phyloP scores from a whole-genome alignment of 441 rosid species.

The Biscutella laevigata region DNA sequence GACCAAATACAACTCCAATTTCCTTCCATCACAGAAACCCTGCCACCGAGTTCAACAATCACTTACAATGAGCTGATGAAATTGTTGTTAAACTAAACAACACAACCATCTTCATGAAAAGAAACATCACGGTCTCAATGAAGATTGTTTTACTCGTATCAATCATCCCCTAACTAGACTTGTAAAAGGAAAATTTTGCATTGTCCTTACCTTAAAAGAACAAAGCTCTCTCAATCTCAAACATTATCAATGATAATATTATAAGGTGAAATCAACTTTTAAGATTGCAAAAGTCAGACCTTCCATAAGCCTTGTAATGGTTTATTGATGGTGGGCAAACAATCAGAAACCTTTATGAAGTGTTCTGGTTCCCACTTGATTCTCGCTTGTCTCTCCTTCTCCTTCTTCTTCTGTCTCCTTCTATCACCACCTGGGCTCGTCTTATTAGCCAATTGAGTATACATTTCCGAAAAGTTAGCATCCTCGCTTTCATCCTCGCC shows the following conservation, averaged over 20 bases:
- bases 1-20: constrained; percentile 62
- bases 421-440: constrained; percentile 58
- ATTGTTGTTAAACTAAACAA: constrained; percentile 13
- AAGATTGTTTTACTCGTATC: neutral
- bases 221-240: neutral
- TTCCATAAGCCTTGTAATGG: constrained; percentile 94
- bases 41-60: constrained; percentile 26
- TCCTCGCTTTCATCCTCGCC: constrained; percentile 34
- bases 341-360: constrained; percentile 65
- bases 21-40: constrained; percentile 61
- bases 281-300: constrained; percentile 30
- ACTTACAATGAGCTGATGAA: constrained; percentile 20
- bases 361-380: constrained; percentile 77
- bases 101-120: constrained; percentile 1
- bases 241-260: neutral
- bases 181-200: neutral
- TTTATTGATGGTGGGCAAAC: constrained; percentile 49
- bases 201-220: neutral
- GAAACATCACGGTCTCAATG: neutral
- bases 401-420: constrained; percentile 77
- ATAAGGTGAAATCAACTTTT: constrained; percentile 1
- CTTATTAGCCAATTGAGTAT: constrained; percentile 67
- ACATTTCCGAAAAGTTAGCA: constrained; percentile 56
- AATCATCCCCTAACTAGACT: neutral
- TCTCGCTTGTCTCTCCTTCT: constrained; percentile 60